Base-by-base conservation (phyloP, 2,329 filamentous ascomycete species). In the Scytalidium sp. region DNA sequence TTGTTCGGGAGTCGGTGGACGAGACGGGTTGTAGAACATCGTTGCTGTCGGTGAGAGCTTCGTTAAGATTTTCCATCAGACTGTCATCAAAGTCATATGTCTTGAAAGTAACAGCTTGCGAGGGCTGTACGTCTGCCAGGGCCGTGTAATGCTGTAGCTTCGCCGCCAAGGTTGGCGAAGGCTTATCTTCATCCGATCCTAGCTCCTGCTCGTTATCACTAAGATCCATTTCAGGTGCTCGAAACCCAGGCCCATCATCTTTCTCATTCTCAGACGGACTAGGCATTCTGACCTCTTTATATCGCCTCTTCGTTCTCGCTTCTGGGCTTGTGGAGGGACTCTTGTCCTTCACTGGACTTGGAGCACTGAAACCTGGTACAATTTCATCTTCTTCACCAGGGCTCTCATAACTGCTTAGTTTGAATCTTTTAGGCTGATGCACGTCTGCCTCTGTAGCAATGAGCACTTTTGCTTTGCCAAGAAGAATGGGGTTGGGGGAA, bases 81-180 rank as follows among this genome's bases (percentile, higher is more conserved):
- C 50, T 48, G 25, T 49, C 48, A 3, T 50, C 27, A 10, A 39
- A 50, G 10, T 50, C 46, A 19, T 44, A 39, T 19, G 47, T 41
- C 41, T 48, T 51, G 50, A 58, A 55, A 7, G 19, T 17, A 20
- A 48, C 45, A 19, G 21, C 40, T 45, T 49, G 52, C 9, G 50
- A 36, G 13, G 32, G 32, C 13, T 36, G 32, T n/a, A n/a, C 32
- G 15, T 36, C 17, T 10, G 32, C 32, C 11, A 36, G 7, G 15
- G 5, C 13, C 17, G 32, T 36, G 32, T 36, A 36, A 36, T 36
- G 32, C 32, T 36, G 13, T 10, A 36, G 11, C 15, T 36, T 36
- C 17, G 32, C 32, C 17, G 32, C 32, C 13, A 36, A 36, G 5
- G 32, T 15, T 36, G 32, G 32, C 13, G 32, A 36, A 8, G 32